These are phyloP conservation scores for Chaetomium fimeti DNA, from an alignment of 495 filamentous ascomycete genomes.

Conservation along the genomic window DNA sequence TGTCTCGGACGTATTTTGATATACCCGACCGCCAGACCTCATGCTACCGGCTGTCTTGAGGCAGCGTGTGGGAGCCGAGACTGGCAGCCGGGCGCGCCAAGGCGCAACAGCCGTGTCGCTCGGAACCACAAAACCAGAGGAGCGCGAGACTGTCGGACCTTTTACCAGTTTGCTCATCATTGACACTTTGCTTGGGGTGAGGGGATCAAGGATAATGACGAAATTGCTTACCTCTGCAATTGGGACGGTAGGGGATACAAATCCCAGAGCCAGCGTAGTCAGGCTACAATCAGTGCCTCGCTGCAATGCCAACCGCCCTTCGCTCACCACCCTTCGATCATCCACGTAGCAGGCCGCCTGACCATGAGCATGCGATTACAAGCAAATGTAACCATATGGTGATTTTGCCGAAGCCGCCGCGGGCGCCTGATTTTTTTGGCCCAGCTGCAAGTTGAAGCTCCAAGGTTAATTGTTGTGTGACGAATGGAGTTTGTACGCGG, in stretches of 20 bases:
- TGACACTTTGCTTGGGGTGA: slow-evolving; percentile 32
- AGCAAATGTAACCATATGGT: not conserved
- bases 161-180: slow-evolving; percentile 64
- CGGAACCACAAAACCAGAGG: slow-evolving; percentile 45
- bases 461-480: not conserved
- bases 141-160: slow-evolving; percentile 53
- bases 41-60: slow-evolving; percentile 26
- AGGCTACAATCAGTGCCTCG: slow-evolving; percentile 2
- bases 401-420: not conserved
- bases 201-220: slow-evolving; percentile 10
- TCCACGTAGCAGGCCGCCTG: not conserved
- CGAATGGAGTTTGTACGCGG: not conserved
- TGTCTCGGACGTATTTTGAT: slow-evolving; percentile 26
- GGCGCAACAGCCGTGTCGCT: slow-evolving; percentile 33
- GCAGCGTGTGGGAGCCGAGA: slow-evolving; percentile 18
- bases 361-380: not conserved
- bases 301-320: slow-evolving; percentile 3
- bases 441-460: not conserved
- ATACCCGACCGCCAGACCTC: slow-evolving; percentile 26
- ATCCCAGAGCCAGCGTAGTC: not conserved
- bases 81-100: slow-evolving; percentile 33
- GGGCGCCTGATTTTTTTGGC: not conserved
- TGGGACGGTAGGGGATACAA: not conserved
- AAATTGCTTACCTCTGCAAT: slow-evolving; percentile 9
- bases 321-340: not conserved